Evolutionary conservation across 768 basidiomycete species (phyloP).

Genomic region (Royoungia palumana): DNA sequence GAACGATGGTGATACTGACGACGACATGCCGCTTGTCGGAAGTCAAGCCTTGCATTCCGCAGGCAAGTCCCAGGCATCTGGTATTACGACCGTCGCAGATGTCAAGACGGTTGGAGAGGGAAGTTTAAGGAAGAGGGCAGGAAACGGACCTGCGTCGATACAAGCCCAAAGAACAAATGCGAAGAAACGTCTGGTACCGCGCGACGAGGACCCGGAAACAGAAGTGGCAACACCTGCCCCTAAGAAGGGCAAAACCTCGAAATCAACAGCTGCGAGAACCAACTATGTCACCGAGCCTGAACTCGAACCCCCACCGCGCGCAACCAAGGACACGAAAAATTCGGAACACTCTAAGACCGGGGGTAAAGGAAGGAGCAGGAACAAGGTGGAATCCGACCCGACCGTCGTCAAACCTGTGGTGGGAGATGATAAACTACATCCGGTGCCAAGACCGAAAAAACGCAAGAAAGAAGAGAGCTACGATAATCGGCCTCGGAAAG

Average conservation of each 20-base stretch:
- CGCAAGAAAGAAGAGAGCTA: constrained; percentile 20
- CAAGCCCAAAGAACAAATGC: neutral
- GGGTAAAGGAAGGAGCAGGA: neutral
- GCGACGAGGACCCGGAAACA: constrained; percentile 4
- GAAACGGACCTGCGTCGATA: neutral
- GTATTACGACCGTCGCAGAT: too few relatives aligned
- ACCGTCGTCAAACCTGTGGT: neutral
- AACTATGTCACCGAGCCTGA: neutral
- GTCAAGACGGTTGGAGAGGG: neutral
- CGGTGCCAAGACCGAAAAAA: constrained; percentile 13
- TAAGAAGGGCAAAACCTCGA: constrained; percentile 18
- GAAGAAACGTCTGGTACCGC: constrained; percentile 4
- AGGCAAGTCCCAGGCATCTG: too few relatives aligned
- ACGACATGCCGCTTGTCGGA: neutral
- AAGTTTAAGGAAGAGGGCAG: neutral
- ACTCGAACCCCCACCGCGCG: neutral
- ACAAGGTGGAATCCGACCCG: neutral
- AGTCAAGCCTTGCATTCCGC: neutral
- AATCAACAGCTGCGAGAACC: neutral
- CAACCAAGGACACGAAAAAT: neutral
- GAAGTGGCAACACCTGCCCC: neutral
- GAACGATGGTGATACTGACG: constrained; percentile 1
- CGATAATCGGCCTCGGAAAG: constrained; percentile 24
- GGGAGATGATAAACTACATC: neutral
- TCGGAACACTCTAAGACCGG: neutral